A percentile compares a stretch with the other conserved stretches of the same genome.
phyloP scores from a whole-genome alignment of 2,329 filamentous ascomycete species.

The Xylariaceae sp. region DNA sequence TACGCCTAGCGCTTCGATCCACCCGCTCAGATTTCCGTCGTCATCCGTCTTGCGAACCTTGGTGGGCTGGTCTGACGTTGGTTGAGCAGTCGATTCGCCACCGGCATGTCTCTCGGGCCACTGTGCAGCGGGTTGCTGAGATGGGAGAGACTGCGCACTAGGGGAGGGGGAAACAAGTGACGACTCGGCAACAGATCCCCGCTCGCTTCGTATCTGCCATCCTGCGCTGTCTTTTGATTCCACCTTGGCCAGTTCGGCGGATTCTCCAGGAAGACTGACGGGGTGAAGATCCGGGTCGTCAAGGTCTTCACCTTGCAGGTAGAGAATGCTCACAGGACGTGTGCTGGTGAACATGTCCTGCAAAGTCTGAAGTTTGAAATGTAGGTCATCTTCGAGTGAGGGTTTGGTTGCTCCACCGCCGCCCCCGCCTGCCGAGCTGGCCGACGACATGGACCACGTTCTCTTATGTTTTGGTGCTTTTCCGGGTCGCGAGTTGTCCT shows the following conservation, averaged over 20 bases:
- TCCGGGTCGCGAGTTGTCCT: constrained; percentile 61
- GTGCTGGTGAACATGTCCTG: constrained; percentile 91
- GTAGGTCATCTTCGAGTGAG: constrained; percentile 71
- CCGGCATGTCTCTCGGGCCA: constrained; percentile 60
- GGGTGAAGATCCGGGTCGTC: constrained; percentile 80
- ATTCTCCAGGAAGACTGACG: constrained; percentile 68
- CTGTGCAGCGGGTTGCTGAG: constrained; percentile 49
- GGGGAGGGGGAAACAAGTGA: constrained; percentile 65
- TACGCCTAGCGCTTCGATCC: constrained; percentile 91
- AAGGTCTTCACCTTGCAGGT: constrained; percentile 70
- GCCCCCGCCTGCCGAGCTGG: constrained; percentile 55
- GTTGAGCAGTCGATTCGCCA: constrained; percentile 44
- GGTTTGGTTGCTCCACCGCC: constrained; percentile 40
- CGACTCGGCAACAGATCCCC: constrained; percentile 58
- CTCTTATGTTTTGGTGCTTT: constrained; percentile 88
- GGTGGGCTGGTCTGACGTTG: constrained; percentile 52
- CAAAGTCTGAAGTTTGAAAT: constrained; percentile 72
- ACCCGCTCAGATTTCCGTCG: constrained; percentile 67
- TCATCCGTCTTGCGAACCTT: constrained; percentile 55
- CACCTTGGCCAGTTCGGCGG: constrained; percentile 56
- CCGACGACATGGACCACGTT: constrained; percentile 91
- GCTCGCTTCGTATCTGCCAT: constrained; percentile 53
- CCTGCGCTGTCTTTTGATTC: constrained; percentile 47
- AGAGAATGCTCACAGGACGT: constrained; percentile 72
- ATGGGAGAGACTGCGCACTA: constrained; percentile 62